Evolutionary conservation across 2,329 filamentous ascomycete genomes (phyloP).

Genomic region (Hypoxylon sp.): DNA sequence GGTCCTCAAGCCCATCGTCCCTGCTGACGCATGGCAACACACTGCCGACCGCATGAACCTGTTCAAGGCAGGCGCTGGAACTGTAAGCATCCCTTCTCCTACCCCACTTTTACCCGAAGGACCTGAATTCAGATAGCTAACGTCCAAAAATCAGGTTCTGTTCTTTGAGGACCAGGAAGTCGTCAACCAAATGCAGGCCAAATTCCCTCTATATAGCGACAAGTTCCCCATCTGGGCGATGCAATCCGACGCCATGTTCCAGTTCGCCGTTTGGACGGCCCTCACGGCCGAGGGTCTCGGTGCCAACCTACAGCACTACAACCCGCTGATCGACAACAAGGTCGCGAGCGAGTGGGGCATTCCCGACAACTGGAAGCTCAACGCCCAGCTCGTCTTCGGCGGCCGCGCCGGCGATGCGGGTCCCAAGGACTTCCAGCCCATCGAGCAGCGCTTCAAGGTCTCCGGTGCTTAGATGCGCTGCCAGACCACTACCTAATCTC

Average conservation of each 20-base stretch:
- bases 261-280: constrained; percentile 84
- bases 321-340: constrained; percentile 84
- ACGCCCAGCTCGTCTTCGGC: constrained; percentile 89
- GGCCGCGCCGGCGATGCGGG: constrained; percentile 68
- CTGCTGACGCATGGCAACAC: constrained; percentile 71
- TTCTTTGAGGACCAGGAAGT: constrained; percentile 86
- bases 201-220: constrained; percentile 81
- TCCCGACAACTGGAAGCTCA: constrained; percentile 80
- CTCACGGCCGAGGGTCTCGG: constrained; percentile 88
- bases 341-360: constrained; percentile 79
- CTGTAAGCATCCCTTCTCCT: constrained; percentile 66
- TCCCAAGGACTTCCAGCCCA: constrained; percentile 74
- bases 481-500: neutral
- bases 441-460: constrained; percentile 78
- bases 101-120: neutral
- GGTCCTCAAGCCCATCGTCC: constrained; percentile 77
- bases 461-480: constrained; percentile 64
- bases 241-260: constrained; percentile 86
- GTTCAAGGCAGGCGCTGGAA: constrained; percentile 82
- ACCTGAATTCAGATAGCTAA: neutral
- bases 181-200: constrained; percentile 75
- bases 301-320: constrained; percentile 94
- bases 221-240: constrained; percentile 83
- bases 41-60: constrained; percentile 60
- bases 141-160: constrained; percentile 68